Base-by-base conservation (phyloP, 768 basidiomycete genomes). In the Phaeotremella skinneri region DNA sequence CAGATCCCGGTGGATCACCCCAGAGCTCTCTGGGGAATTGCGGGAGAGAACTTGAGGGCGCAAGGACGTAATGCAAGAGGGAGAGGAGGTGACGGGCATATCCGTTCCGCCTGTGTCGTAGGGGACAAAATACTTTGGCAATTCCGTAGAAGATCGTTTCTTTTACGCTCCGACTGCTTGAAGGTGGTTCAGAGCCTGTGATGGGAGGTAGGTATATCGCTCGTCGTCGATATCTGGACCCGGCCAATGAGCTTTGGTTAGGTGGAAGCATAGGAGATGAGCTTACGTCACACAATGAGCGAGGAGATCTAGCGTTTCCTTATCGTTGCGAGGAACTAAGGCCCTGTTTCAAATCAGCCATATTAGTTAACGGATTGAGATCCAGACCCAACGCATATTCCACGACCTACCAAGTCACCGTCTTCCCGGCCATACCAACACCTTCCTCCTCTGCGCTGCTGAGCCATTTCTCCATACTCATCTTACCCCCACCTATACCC, bases 381-480 rank as follows among this genome's bases (percentile, higher is more conserved):
- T 55, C 62, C 20, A 57, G 56, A 31, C 52, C 56, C 27, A 50
- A 52, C 39, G 62, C 49, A 31, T 58, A 37, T 2, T 61, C 57
- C 42, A 58, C 48, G 25, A 52, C 56, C 20, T 21, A 45, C 21
- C 43, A 37, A 37, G 34, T 37, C 9, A 17, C 17, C 9, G 9
- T 17, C 17, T 14, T 45, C 43, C 13, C 43, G 23, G 43, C 43
- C 27, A 23, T 29, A 1, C 31, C 34, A 20, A 39, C 29, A 27
- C 53, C 4, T 1, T 23, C 49, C 21, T 56, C 42, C 42, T 53
- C 51, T 20, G 37, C 51, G 29, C 52, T 39, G 9, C n/a, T 9
- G 11, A 20, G 11, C 51, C n/a, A n/a, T 25, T 30, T 3, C 51
- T 34, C 32, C 17, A 52, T 37, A 34, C 20, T 45, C 7, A 45